A percentile compares a stretch with the other conserved stretches of the same genome.
These are phyloP conservation scores for Harringtonia aguacate DNA, from an alignment of 2,329 filamentous ascomycete species.

Conservation along the genomic window DNA sequence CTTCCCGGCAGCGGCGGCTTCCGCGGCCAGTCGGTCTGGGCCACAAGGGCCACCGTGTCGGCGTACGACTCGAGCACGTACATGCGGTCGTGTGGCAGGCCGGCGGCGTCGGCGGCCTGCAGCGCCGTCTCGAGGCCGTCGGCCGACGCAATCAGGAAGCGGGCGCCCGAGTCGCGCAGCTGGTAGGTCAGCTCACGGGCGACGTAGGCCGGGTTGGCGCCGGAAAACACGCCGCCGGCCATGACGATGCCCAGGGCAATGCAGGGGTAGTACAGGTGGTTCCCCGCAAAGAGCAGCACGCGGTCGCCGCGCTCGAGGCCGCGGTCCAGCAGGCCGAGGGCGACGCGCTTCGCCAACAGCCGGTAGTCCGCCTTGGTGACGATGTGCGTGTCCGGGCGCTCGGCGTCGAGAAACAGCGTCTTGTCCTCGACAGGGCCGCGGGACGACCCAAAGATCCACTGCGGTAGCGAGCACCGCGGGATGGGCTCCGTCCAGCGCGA, in stretches of 20 bases:
- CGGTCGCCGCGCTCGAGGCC: conserved; percentile 60
- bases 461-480: conserved; percentile 38
- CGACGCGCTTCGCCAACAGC: conserved; percentile 61
- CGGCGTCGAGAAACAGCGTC: conserved; percentile 51
- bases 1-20: conserved; percentile 6
- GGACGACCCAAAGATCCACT: conserved; percentile 44
- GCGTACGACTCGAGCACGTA: conserved; percentile 52
- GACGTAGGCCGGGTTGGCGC: conserved; percentile 39
- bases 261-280: conserved; percentile 61
- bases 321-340: conserved; percentile 51
- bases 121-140: conserved; percentile 50
- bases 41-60: conserved; percentile 23
- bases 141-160: conserved; percentile 55
- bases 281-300: conserved; percentile 62
- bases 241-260: conserved; percentile 65
- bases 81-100: conserved; percentile 42
- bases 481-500: conserved; percentile 35
- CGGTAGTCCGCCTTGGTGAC: conserved; percentile 56
- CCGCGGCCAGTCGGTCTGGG: conserved; percentile 9
- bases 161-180: conserved; percentile 58
- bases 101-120: conserved; percentile 50
- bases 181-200: conserved; percentile 66
- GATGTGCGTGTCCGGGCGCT: conserved; percentile 54
- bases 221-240: conserved; percentile 69
- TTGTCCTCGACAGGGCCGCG: conserved; percentile 30